Conservation (phyloP, 192 early-diverging fungal genomes). For the Chytriomyces hyalinus region DNA sequence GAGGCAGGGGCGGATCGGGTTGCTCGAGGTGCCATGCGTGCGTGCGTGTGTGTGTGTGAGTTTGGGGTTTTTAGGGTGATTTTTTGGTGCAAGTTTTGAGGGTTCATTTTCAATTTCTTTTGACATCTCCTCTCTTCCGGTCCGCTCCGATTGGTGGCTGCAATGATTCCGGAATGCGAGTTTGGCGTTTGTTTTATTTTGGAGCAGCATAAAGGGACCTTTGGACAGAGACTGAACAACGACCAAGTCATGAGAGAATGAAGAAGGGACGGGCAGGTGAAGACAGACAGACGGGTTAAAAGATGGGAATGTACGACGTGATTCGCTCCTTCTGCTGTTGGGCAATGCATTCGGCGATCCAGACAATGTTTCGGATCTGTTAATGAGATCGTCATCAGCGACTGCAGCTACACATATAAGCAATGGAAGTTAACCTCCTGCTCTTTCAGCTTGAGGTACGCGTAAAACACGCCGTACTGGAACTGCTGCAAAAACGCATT, state of each 20-base stretch:
- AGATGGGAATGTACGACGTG: conserved; percentile 91
- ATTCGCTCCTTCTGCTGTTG: conserved; percentile 96
- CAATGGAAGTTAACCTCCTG: conserved; percentile 66
- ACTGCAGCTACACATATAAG: not conserved
- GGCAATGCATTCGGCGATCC: conserved; percentile 99
- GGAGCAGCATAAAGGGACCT: not conserved
- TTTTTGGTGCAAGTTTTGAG: too few species aligned
- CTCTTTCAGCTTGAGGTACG: conserved; percentile 95
- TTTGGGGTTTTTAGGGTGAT: not conserved
- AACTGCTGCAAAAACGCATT: conserved; percentile 94
- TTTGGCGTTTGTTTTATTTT: not conserved
- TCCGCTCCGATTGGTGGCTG: too few species aligned
- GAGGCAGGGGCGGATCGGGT: not conserved
- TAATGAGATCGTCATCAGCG: not conserved
- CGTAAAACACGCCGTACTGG: conserved; percentile 94
- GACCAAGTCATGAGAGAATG: not conserved
- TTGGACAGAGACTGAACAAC: not conserved
- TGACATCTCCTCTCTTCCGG: too few species aligned
- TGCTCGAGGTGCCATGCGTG: not conserved
- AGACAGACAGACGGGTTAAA: conserved; percentile 51
- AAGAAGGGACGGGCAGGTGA: not conserved
- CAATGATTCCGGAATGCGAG: not conserved
- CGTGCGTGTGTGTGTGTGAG: not conserved
- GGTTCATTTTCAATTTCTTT: too few species aligned
- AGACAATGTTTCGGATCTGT: conserved; percentile 92